Percentiles rank a stretch among this genome's conserved stretches.
phyloP scores from a whole-genome alignment of 805 yeast species.

The Myxozyma neglecta region DNA sequence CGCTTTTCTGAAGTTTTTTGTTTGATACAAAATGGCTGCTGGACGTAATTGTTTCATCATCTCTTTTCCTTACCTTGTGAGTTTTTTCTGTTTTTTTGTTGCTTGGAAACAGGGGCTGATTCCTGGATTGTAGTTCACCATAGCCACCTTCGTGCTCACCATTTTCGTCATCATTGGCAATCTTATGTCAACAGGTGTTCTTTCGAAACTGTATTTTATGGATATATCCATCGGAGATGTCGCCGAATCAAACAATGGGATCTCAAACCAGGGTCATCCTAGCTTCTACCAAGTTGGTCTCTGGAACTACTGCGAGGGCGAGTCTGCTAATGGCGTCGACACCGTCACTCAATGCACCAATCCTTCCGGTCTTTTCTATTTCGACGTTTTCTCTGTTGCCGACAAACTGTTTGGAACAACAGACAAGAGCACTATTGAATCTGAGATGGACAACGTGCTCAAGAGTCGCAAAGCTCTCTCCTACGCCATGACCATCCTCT shows the following conservation, averaged over 20 bases:
- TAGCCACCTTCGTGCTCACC: slow-evolving; percentile 50
- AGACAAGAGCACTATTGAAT: slow-evolving; percentile 34
- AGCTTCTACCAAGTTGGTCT: slow-evolving; percentile 56
- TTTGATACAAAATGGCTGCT: slow-evolving; percentile 31
- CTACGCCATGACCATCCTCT: slow-evolving; percentile 59
- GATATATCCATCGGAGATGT: slow-evolving; percentile 48
- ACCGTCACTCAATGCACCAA: slow-evolving; percentile 52
- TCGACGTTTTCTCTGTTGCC: slow-evolving; percentile 51
- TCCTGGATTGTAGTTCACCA: slow-evolving; percentile 28
- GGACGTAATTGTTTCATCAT: slow-evolving; percentile 39
- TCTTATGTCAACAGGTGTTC: slow-evolving; percentile 45
- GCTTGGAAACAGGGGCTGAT: neutral
- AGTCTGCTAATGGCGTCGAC: slow-evolving; percentile 36
- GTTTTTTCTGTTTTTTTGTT: neutral
- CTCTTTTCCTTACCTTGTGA: slow-evolving; percentile 38
- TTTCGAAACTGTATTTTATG: slow-evolving; percentile 50
- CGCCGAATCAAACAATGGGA: slow-evolving; percentile 32
- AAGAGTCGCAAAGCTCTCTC: slow-evolving; percentile 50
- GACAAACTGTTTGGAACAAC: slow-evolving; percentile 32
- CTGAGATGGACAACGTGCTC: slow-evolving; percentile 57
- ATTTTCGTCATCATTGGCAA: slow-evolving; percentile 57
- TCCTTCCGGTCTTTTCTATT: slow-evolving; percentile 56
- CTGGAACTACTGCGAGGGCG: slow-evolving; percentile 65
- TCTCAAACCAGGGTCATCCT: slow-evolving; percentile 42
- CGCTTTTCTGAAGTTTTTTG: neutral